Evolutionary conservation across 1,139 yeast genomes (phyloP), one percentile per base, ranked within the genome.

Genomic region (Kurtzmaniella quercitrusa): DNA sequence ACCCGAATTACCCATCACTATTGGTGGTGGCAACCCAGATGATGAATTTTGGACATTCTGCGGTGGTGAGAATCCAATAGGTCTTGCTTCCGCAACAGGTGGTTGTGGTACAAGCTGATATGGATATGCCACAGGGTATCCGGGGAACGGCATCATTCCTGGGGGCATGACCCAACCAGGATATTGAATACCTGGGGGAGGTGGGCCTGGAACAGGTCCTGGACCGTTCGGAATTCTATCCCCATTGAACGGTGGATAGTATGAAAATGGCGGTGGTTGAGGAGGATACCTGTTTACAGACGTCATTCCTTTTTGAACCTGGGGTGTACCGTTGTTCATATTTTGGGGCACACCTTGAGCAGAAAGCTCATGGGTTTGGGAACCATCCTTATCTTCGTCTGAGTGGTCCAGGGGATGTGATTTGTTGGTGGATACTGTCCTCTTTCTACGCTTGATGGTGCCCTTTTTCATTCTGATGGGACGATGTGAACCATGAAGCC

Each of bases 401-500:
- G 30, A 26, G n/a, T 26, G 30, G n/a, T 26, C 30, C 36, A 38
- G 46, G 39, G 14, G 44, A 34, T 16, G 28, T 9, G 30, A 26
- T 19, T 35, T 33, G 34, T 19, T 43, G 38, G 36, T 49, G 23
- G 41, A 50, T 22, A 60, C 47, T 43, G 66, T 65, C 51, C 95
- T 71, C 53, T 80, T 82, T 44, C 96, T 72, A 51, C 96, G 74
- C 57, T 85, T 85, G 49, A 88, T 85, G 38, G 86, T 82, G 45
- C 76, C 71, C 52, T 84, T 74, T 51, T 84, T 84, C 86, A 86
- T 76, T 46, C 78, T 78, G 15, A 82, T 81, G 2, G 96, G 96
- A 39, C 96, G 71, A 54, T 84, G 91, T 36, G 74, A 71, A 1
- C 93, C 93, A 56, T 87, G 95, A 38, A 88, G 74, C 46, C 84